Evolutionary conservation across 805 yeast genomes (phyloP).

Genomic region (Phaffomyces antillensis): DNA sequence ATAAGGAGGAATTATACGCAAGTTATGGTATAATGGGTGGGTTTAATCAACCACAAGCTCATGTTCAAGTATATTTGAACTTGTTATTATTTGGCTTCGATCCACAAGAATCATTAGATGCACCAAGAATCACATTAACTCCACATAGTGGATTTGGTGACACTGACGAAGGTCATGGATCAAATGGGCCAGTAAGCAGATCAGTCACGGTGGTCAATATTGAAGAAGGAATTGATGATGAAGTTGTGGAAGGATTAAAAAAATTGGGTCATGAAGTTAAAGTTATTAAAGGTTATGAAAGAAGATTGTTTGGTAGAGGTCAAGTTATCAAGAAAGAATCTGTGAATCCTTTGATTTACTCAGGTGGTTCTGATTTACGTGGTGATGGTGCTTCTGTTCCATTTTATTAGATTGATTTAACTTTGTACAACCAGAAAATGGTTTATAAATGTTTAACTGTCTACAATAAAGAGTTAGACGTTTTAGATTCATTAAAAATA

Average conservation of each 20-base stretch:
- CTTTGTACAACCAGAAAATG: too few species aligned
- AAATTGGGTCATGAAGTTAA: conserved; percentile 52
- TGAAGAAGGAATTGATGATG: conserved; percentile 55
- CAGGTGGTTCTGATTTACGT: conserved; percentile 73
- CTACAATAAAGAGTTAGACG: too few species aligned
- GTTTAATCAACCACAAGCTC: conserved; percentile 82
- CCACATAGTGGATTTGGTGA: conserved; percentile 39
- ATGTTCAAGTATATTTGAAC: conserved; percentile 68
- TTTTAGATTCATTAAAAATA: too few species aligned
- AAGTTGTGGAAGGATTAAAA: conserved; percentile 38
- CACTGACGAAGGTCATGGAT: conserved; percentile 49
- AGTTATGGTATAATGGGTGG: conserved; percentile 85
- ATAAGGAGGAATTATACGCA: conserved; percentile 47
- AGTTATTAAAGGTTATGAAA: conserved; percentile 32
- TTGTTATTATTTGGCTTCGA: conserved; percentile 52
- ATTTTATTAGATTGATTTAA: not conserved
- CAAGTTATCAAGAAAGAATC: conserved; percentile 55
- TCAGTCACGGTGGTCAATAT: conserved; percentile 51
- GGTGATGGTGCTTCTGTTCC: conserved; percentile 76
- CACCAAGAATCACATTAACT: conserved; percentile 62
- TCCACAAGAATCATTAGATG: conserved; percentile 70
- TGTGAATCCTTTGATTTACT: conserved; percentile 39
- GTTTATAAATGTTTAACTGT: too few species aligned
- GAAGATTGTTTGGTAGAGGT: conserved; percentile 57
- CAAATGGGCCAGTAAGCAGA: conserved; percentile 58